phyloP scores from a whole-genome alignment of 495 filamentous ascomycete species.

The Daldinia decipiens region DNA sequence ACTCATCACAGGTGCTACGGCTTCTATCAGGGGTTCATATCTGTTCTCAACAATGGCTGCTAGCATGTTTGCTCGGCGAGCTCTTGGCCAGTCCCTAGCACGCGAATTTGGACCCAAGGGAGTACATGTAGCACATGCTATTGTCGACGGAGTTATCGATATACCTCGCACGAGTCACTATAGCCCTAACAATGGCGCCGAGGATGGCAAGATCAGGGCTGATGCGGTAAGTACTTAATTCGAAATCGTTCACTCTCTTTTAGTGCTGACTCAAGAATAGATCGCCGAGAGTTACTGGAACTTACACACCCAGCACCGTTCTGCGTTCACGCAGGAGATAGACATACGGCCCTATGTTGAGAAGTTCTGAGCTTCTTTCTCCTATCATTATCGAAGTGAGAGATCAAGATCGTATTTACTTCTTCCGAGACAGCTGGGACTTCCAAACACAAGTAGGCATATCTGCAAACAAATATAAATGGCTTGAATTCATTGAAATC shows the following conservation, averaged over 20 bases:
- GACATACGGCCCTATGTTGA: conserved; percentile 84
- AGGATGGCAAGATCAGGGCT: conserved; percentile 81
- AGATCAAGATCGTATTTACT: neutral
- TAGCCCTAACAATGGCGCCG: conserved; percentile 62
- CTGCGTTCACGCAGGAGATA: conserved; percentile 84
- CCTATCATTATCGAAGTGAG: neutral
- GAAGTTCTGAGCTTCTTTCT: conserved; percentile 63
- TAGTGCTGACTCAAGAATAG: conserved; percentile 53
- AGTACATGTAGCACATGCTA: conserved; percentile 85
- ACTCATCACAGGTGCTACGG: conserved; percentile 90
- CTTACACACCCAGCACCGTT: conserved; percentile 84
- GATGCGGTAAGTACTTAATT: conserved; percentile 72
- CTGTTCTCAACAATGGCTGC: conserved; percentile 77
- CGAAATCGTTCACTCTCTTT: neutral
- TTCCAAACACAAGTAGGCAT: neutral
- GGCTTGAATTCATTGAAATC: neutral
- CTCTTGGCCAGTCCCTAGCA: conserved; percentile 79
- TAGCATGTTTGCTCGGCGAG: conserved; percentile 83
- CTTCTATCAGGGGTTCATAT: conserved; percentile 77
- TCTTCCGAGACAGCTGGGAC: neutral
- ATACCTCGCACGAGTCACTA: conserved; percentile 74
- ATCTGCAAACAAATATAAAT: neutral
- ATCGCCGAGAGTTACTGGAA: conserved; percentile 93
- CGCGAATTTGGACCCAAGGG: conserved; percentile 90
- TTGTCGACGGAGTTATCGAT: conserved; percentile 92